A percentile compares a stretch with the other conserved stretches of the same genome.
Conservation (phyloP, 352 stramenopile genomes). For the Phytophthora sp. region DNA sequence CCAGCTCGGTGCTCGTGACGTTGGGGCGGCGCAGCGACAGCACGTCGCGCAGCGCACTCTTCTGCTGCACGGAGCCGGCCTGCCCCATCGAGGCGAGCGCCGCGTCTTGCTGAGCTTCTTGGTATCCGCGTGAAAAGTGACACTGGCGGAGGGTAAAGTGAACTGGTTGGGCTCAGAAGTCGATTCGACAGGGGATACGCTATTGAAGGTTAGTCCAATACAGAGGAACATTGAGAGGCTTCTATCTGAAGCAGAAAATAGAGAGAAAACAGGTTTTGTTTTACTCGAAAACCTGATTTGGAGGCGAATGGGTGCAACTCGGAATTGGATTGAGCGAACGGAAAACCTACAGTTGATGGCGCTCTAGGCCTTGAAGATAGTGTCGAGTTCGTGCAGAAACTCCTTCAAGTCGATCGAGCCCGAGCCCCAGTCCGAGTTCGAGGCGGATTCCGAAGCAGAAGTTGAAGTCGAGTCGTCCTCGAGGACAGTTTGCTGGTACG, state of each 20-base stretch:
- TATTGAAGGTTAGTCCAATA: not conserved
- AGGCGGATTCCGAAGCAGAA: constrained; percentile 6
- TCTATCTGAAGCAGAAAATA: not conserved
- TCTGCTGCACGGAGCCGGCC: constrained; percentile 80
- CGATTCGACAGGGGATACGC: not conserved
- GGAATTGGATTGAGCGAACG: not conserved
- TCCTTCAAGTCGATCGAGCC: no score
- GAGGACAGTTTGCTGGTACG: not conserved
- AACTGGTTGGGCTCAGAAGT: not conserved
- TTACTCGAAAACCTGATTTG: constrained; percentile 28
- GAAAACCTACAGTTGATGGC: not conserved
- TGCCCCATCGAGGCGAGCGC: constrained; percentile 62
- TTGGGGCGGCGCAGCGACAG: constrained; percentile 61
- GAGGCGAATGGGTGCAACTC: constrained; percentile 6
- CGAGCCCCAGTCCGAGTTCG: not conserved
- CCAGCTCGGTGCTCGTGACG: constrained; percentile 49
- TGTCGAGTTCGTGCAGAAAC: no score
- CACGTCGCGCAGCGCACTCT: constrained; percentile 79
- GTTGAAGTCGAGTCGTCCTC: not conserved
- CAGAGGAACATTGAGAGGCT: not conserved
- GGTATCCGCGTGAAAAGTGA: constrained; percentile 17
- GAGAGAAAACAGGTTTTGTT: not conserved
- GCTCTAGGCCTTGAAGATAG: no score
- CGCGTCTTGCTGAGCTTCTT: not conserved
- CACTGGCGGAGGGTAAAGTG: no score